These are phyloP conservation scores for Penicillium palitans DNA, from an alignment of 2,329 filamentous ascomycete species.

Conservation along the genomic window DNA sequence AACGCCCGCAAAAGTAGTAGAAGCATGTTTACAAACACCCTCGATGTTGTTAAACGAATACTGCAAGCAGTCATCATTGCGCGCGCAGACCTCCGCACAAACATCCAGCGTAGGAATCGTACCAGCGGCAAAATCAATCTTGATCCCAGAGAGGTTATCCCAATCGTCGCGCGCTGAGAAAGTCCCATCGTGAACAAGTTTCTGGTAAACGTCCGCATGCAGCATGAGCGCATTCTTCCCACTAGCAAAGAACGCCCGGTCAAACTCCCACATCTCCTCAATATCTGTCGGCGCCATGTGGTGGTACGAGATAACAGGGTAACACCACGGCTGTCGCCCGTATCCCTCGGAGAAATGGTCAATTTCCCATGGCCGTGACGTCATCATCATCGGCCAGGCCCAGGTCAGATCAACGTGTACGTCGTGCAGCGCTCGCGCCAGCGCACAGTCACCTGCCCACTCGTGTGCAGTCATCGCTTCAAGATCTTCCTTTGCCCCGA, in stretches of 20 bases:
- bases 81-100: conserved; percentile 27
- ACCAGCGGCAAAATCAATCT: conserved; percentile 20
- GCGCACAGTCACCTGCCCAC: conserved; percentile 51
- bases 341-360: conserved; percentile 41
- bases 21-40: conserved; percentile 21
- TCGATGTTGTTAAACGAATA: conserved; percentile 25
- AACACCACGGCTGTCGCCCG: conserved; percentile 49
- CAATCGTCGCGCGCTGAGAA: conserved; percentile 21
- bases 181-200: conserved; percentile 20
- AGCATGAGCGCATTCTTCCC: conserved; percentile 36
- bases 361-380: conserved; percentile 41
- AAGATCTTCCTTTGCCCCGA: conserved; percentile 41
- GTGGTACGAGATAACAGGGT: conserved; percentile 51
- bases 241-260: conserved; percentile 56
- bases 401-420: conserved; percentile 44
- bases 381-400: conserved; percentile 49
- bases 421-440: conserved; percentile 47
- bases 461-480: conserved; percentile 45
- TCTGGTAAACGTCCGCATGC: conserved; percentile 31
- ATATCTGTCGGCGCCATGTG: conserved; percentile 47
- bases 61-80: conserved; percentile 29
- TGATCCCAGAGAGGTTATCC: conserved; percentile 26
- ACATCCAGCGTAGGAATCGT: conserved; percentile 16
- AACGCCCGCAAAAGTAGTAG: conserved; percentile 23
- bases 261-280: conserved; percentile 45